Evolutionary conservation across 1,284 basidiomycete species (phyloP).

Genomic region (Xanthoconium separans): DNA sequence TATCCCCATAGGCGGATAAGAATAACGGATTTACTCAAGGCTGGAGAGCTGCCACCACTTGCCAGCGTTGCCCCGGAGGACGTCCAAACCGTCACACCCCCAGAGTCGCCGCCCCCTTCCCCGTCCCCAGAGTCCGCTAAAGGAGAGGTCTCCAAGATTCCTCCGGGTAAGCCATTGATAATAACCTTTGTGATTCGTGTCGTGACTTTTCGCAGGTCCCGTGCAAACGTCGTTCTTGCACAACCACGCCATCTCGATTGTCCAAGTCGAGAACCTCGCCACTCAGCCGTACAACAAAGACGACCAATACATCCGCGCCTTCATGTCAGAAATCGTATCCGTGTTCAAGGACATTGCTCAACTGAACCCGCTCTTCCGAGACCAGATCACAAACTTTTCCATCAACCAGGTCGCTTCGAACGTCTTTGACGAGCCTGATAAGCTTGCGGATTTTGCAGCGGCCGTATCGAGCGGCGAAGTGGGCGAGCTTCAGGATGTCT

Average conservation of each 20-base stretch:
- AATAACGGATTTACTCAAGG: conserved; percentile 85
- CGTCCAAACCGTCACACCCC: no score
- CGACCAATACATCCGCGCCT: conserved; percentile 91
- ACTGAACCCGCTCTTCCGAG: conserved; percentile 95
- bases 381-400: conserved; percentile 96
- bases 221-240: conserved; percentile 91
- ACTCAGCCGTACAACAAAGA: conserved; percentile 91
- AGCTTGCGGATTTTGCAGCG: conserved; percentile 97
- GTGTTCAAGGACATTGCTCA: conserved; percentile 99
- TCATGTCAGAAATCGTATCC: conserved; percentile 95
- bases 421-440: conserved; percentile 98
- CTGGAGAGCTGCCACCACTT: conserved; percentile 49
- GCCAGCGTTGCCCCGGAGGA: conserved; percentile 48
- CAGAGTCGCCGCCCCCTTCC: no score
- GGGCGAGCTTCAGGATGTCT: conserved; percentile 89
- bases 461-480: conserved; percentile 94
- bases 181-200: background rate
- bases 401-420: conserved; percentile 96
- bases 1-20: conserved; percentile 94
- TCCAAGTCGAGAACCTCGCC: conserved; percentile 83
- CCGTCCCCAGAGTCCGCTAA: conserved; percentile 35
- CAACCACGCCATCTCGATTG: conserved; percentile 86
- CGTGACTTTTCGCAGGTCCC: conserved; percentile 41
- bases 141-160: conserved; percentile 16
- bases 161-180: conserved; percentile 12